These are phyloP conservation scores for Talaromyces sp. DNA, from an alignment of 2,329 filamentous ascomycete species.

Conservation along the genomic window DNA sequence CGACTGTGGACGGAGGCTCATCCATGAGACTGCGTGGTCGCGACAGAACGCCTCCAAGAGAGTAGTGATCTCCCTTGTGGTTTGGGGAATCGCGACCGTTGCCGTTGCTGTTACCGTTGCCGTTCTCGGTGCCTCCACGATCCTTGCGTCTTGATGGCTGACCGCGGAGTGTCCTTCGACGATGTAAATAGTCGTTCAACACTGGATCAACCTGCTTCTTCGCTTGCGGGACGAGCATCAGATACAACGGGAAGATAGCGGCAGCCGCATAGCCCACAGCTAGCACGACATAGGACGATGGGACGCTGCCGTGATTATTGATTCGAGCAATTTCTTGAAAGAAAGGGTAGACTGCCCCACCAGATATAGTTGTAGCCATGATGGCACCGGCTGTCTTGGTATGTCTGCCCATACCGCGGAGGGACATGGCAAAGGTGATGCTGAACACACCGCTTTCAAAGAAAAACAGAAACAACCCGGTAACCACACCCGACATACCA, in stretches of 20 bases:
- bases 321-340: slow-evolving; percentile 49
- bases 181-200: slow-evolving; percentile 21
- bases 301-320: slow-evolving; percentile 30
- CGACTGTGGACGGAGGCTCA: slow-evolving; percentile 10
- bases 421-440: slow-evolving; percentile 56
- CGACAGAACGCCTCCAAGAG: slow-evolving; percentile 19
- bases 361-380: slow-evolving; percentile 53
- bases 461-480: slow-evolving; percentile 54
- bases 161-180: background rate
- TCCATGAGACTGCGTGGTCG: slow-evolving; percentile 19
- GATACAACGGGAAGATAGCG: slow-evolving; percentile 53
- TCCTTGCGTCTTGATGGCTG: slow-evolving; percentile 15
- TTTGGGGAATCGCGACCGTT: background rate
- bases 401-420: slow-evolving; percentile 57
- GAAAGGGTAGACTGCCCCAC: slow-evolving; percentile 55
- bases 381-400: slow-evolving; percentile 56
- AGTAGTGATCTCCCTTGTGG: slow-evolving; percentile 9
- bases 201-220: slow-evolving; percentile 52
- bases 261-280: slow-evolving; percentile 52
- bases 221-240: slow-evolving; percentile 49
- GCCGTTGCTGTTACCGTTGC: background rate
- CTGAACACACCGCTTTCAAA: slow-evolving; percentile 61
- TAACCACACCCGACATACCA: slow-evolving; percentile 45
- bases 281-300: slow-evolving; percentile 53
- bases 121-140: background rate